Base-by-base conservation (phyloP, 768 basidiomycete genomes). In the Tricholoma sp. region DNA sequence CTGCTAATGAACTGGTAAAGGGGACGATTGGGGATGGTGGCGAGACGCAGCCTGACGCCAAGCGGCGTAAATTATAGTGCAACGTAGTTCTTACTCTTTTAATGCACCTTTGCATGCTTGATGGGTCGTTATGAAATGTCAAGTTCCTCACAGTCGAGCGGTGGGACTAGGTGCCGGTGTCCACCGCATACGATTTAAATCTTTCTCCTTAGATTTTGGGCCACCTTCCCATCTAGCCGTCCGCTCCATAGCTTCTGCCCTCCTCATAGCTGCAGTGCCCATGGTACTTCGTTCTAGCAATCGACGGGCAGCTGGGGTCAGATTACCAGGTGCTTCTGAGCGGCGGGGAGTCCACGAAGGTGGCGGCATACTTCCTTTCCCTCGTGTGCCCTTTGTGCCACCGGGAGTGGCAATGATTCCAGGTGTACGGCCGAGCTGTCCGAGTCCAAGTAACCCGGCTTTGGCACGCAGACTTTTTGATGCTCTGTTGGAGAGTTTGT, bases 241-340 rank as follows among this genome's bases (percentile, higher is more conserved):
- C 56, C 71, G 76, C 36, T 79, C 82, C 83, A 86, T 86, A 8
- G 77, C 83, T n/a, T 88, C 89, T 11, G 83, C 80, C 56, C 89
- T 77, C 62, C 82, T 78, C 24, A 77, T 64, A 11, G 82, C 85
- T 10, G 82, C 82, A 8, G 81, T 82, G 17, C 85, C 80, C 75
- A 83, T 75, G 0, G 88, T 83, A 6, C 84, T 86, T 62, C 88
- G 76, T 61, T 94, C 84, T 59, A 97, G 72, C 44, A 97, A 66
- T 58, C 86, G 76, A 66, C 77, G 81, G 24, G 85, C 94, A 28
- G 94, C 94, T n/a, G 94, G 94, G 0, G 94, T 95, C 59, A 96
- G 69, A 58, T 79, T 83, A 6, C 90, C 91, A 8, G 84, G 73
- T 13, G 85, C 86, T 45, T 88, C 84, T 13, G 85, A 80, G 60